A percentile compares a stretch with the other conserved stretches of the same genome.
phyloP scores from a whole-genome alignment of 208 protist species.

The Trypanosoma boissoni region DNA sequence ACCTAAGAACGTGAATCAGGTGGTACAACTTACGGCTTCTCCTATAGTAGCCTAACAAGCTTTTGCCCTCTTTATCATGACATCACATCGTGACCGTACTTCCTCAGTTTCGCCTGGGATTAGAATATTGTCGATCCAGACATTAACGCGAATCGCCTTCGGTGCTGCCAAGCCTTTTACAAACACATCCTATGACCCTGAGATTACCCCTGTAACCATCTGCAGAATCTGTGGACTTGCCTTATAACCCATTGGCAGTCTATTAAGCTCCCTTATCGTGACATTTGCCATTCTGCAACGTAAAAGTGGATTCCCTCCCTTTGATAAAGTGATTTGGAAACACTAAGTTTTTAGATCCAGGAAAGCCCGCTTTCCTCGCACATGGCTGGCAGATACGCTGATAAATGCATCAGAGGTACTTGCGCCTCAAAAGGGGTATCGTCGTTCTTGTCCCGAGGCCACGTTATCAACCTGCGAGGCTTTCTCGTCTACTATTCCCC shows the following conservation, averaged over 20 bases:
- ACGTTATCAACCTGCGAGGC: background rate
- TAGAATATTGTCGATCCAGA: conserved; percentile 31
- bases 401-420: background rate
- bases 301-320: background rate
- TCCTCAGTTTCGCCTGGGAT: conserved; percentile 12
- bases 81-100: background rate
- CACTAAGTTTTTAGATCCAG: background rate
- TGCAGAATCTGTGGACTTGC: too few species aligned
- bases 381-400: background rate
- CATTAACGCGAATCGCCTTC: conserved; percentile 9
- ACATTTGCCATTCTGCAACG: background rate
- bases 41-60: background rate
- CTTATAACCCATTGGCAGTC: conserved; percentile 26
- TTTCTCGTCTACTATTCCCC: background rate
- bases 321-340: background rate
- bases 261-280: conserved; percentile 9
- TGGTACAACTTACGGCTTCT: background rate
- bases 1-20: background rate
- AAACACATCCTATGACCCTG: conserved; percentile 17
- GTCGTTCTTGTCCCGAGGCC: background rate
- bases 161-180: background rate
- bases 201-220: conserved; percentile 15
- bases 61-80: background rate
- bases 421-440: background rate
- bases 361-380: background rate